Base-by-base conservation (phyloP, 352 stramenopile genomes). In the Poterioochromonas sp. region DNA sequence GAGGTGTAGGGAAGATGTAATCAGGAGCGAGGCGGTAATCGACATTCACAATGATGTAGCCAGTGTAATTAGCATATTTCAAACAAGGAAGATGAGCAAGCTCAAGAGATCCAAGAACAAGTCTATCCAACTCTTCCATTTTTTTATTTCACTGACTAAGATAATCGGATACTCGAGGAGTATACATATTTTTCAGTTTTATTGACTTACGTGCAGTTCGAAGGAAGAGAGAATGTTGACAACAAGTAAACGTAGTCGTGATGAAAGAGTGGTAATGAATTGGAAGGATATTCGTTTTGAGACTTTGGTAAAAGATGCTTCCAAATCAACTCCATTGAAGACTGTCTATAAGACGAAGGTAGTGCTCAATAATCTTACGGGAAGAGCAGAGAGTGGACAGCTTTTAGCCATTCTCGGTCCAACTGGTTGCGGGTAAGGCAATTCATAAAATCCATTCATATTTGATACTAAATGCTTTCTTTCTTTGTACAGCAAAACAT, bases 401-500 rank as follows among this genome's bases (percentile, higher is more conserved):
- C 11, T 78, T 2, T 44, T 29, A 15, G 76, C 76, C 22, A 76
- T 79, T 37, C 5, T 78, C 18, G 78, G 78, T 34, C 79, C 79
- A 47, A 78, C 76, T 43, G 80, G 68, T 53, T 76, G 69, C 15
- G 87, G 87, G 32, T 58, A 58, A 58, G 47, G 15, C 26, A 26
- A 26, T 15, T 58, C 26, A 26, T n/a, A 58, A 26, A 15, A 26
- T 58, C 26, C 15, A 58, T 58, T 58, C 26, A 15, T 26, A 15
- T 26, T 58, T 26, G 26, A 58, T 26, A 15, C 15, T 26, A 58
- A 58, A 26, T 15, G 15, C 47, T 58, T 15, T 58, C 26, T 15
- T 58, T 15, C 47, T 58, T 58, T 15, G 15, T 58, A 26, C 26
- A 58, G 47, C 47, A 91, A 91, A 74, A 87, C 84, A 47, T 87